Conservation (phyloP, 768 basidiomycete genomes). For the Pleurotus tuber-regium region DNA sequence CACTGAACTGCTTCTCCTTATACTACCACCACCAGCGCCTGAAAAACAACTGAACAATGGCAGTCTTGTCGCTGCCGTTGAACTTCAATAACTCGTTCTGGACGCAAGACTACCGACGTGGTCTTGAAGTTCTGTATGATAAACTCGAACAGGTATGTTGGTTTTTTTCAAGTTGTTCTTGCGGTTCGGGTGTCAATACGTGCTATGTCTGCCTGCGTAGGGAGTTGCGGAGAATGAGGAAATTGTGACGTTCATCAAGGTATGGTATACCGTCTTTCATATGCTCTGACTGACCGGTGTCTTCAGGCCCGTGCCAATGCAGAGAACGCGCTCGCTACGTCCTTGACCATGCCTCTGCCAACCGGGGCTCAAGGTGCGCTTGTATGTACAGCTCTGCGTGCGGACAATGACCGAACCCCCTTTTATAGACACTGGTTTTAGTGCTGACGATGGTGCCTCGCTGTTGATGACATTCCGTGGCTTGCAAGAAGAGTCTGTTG, state of each 20-base stretch:
- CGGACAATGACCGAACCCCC: slow-evolving; percentile 10
- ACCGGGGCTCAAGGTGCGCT: slow-evolving; percentile 48
- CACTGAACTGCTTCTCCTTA: slow-evolving; percentile 5
- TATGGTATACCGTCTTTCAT: slow-evolving; percentile 35
- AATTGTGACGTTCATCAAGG: slow-evolving; percentile 79
- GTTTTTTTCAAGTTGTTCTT: slow-evolving; percentile 2
- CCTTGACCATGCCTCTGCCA: slow-evolving; percentile 50
- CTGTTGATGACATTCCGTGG: slow-evolving; percentile 78
- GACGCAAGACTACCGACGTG: slow-evolving; percentile 86
- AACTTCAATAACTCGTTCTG: slow-evolving; percentile 93
- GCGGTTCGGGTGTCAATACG: slow-evolving; percentile 14
- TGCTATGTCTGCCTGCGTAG: slow-evolving; percentile 44
- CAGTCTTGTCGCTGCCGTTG: slow-evolving; percentile 85
- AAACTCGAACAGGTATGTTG: slow-evolving; percentile 73
- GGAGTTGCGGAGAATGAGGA: slow-evolving; percentile 83
- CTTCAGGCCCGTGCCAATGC: slow-evolving; percentile 70
- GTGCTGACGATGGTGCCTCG: slow-evolving; percentile 82
- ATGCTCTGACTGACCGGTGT: neutral
- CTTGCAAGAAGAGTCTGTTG: slow-evolving; percentile 66
- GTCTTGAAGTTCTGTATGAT: slow-evolving; percentile 72
- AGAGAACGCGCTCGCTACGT: slow-evolving; percentile 61
- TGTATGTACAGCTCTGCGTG: neutral
- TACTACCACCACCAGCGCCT: slow-evolving; percentile 9
- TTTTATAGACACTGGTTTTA: slow-evolving; percentile 58
- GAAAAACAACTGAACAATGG: slow-evolving; percentile 48